Conservation (phyloP, 1,284 basidiomycete genomes). For the Ustilago trichophora region DNA sequence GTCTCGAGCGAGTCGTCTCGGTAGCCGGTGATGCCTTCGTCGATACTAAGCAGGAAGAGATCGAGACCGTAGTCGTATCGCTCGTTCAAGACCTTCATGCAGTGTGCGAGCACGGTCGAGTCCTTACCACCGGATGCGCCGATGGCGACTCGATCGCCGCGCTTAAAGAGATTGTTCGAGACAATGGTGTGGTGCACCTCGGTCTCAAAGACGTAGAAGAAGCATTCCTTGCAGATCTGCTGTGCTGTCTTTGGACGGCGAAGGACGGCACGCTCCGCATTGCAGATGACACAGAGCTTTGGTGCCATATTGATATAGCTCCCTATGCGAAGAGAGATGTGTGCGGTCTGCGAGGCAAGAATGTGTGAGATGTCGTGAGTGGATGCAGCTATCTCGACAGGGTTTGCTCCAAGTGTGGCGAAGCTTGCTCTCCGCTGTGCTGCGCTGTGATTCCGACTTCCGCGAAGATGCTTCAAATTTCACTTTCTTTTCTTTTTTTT, state of each 20-base stretch:
- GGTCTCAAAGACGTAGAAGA: constrained; percentile 96
- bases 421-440: neutral
- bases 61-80: constrained; percentile 92
- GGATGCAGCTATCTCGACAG: too few species aligned
- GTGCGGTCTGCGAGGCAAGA: neutral
- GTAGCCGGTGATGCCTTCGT: constrained; percentile 98
- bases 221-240: constrained; percentile 93
- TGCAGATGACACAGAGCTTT: constrained; percentile 76
- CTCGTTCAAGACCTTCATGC: constrained; percentile 94
- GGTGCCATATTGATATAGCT: constrained; percentile 33
- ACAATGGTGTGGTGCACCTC: constrained; percentile 96
- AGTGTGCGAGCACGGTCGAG: constrained; percentile 95
- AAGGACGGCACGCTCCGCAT: constrained; percentile 81
- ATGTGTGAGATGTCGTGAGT: too few species aligned
- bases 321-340: too few species aligned
- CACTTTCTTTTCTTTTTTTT: too few species aligned
- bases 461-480: neutral
- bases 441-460: constrained; percentile 4
- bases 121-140: constrained; percentile 99
- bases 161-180: constrained; percentile 75
- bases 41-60: constrained; percentile 92
- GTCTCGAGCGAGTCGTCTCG: constrained; percentile 98
- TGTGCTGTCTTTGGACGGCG: constrained; percentile 97
- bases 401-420: constrained; percentile 12
- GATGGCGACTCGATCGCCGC: constrained; percentile 94